phyloP scores from a whole-genome alignment of 2,329 filamentous ascomycete genomes.

The Epichloe sibirici region DNA sequence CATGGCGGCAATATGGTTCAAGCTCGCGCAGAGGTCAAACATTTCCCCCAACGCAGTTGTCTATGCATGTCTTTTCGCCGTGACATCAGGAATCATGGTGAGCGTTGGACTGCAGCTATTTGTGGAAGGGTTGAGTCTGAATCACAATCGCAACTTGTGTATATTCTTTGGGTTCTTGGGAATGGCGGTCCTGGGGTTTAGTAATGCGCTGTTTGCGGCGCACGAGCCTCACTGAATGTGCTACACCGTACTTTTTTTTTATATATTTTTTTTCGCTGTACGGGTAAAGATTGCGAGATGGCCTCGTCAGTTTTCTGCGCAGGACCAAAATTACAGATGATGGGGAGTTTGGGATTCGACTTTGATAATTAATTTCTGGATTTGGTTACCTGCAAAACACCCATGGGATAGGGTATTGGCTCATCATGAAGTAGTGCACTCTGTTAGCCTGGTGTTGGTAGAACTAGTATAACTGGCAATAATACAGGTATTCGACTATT shows the following conservation, averaged over 20 bases:
- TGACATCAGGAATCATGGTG: conserved; percentile 89
- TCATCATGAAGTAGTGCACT: not conserved
- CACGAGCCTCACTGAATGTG: conserved; percentile 17
- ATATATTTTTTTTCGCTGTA: not conserved
- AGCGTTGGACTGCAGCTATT: conserved; percentile 85
- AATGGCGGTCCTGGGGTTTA: conserved; percentile 78
- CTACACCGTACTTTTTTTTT: not conserved
- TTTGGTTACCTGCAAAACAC: not conserved
- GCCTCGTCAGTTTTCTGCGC: not conserved
- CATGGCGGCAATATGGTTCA: conserved; percentile 78
- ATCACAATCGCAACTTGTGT: conserved; percentile 65
- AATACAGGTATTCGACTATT: not conserved
- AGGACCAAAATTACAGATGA: not conserved
- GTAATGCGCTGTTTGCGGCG: conserved; percentile 65
- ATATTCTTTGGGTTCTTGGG: conserved; percentile 72
- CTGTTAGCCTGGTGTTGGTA: not conserved
- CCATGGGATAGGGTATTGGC: not conserved
- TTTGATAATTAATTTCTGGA: not conserved
- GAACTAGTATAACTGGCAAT: not conserved
- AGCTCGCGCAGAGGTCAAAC: conserved; percentile 44
- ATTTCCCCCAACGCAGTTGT: conserved; percentile 40
- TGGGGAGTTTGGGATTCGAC: not conserved
- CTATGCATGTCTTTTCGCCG: conserved; percentile 75
- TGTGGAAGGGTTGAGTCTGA: conserved; percentile 71
- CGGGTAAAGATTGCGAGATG: not conserved